A percentile compares a stretch with the other conserved stretches of the same genome.
These are phyloP conservation scores for Globisporangium alternatum DNA, from an alignment of 352 stramenopile genomes.

Conservation along the genomic window DNA sequence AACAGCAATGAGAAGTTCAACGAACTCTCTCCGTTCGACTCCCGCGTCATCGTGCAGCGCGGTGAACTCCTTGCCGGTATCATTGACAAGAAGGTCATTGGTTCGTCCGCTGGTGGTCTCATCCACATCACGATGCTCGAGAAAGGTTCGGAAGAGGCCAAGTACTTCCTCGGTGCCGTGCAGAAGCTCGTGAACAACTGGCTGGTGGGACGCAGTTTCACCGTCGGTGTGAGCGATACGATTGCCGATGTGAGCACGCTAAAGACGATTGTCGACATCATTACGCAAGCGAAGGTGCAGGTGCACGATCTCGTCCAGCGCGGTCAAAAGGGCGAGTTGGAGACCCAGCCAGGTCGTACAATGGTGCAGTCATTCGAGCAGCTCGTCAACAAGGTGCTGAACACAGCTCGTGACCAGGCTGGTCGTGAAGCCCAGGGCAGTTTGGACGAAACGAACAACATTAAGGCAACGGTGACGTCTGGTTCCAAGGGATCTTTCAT, in stretches of 20 bases:
- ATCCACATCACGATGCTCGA: constrained; percentile 97
- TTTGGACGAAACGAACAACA: constrained; percentile 97
- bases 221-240: constrained; percentile 98
- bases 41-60: constrained; percentile 96
- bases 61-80: constrained; percentile 97
- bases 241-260: constrained; percentile 98
- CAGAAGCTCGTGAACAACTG: constrained; percentile 99
- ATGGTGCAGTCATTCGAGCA: constrained; percentile 99
- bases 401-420: constrained; percentile 84
- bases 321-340: constrained; percentile 96
- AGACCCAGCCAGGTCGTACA: constrained; percentile 97
- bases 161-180: constrained; percentile 89
- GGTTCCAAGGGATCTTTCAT: constrained; percentile 99
- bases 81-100: constrained; percentile 99
- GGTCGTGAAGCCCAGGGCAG: constrained; percentile 78
- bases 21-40: constrained; percentile 94
- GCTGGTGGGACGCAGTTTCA: constrained; percentile 97
- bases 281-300: constrained; percentile 97
- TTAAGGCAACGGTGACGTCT: constrained; percentile 99
- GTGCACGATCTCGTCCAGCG: constrained; percentile 94
- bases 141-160: constrained; percentile 88
- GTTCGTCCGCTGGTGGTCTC: constrained; percentile 94
- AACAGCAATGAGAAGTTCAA: constrained; percentile 90
- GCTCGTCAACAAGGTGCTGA: constrained; percentile 96
- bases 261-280: constrained; percentile 98